phyloP scores from a whole-genome alignment of 179 eudicot species.

The Actinidia arguta region DNA sequence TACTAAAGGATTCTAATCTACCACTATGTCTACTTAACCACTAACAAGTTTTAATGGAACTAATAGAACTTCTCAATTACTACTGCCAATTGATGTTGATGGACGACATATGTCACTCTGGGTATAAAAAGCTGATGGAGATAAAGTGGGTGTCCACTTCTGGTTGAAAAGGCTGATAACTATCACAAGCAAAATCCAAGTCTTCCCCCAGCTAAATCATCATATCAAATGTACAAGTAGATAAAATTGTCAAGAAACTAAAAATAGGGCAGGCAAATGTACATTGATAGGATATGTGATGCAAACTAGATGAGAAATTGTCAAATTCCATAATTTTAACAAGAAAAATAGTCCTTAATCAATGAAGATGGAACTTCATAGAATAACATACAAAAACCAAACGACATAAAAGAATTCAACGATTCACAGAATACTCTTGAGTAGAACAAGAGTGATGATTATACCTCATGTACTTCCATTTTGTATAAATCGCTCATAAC shows the following conservation, averaged over 20 bases:
- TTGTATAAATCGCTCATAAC: slow-evolving; percentile 81
- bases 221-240: slow-evolving; percentile 1
- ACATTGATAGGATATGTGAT: neutral
- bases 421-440: neutral
- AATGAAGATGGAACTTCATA: neutral
- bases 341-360: neutral
- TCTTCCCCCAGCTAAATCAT: slow-evolving; percentile 78
- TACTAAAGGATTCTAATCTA: too few species aligned
- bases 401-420: neutral
- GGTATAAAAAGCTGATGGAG: too few species aligned
- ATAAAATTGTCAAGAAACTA: too few species aligned
- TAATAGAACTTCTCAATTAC: too few species aligned
- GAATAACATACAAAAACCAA: neutral
- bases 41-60: too few species aligned
- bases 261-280: neutral
- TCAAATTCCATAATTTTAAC: neutral
- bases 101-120: too few species aligned
- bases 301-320: neutral
- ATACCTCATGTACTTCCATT: slow-evolving; percentile 92
- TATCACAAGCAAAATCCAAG: slow-evolving; percentile 93
- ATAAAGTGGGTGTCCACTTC: slow-evolving; percentile 53
- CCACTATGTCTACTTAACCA: too few species aligned
- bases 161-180: slow-evolving; percentile 92
- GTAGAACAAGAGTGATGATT: slow-evolving; percentile 9
- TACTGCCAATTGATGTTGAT: too few species aligned